Conservation (phyloP, 2,329 filamentous ascomycete species). For the Fusarium musae region DNA sequence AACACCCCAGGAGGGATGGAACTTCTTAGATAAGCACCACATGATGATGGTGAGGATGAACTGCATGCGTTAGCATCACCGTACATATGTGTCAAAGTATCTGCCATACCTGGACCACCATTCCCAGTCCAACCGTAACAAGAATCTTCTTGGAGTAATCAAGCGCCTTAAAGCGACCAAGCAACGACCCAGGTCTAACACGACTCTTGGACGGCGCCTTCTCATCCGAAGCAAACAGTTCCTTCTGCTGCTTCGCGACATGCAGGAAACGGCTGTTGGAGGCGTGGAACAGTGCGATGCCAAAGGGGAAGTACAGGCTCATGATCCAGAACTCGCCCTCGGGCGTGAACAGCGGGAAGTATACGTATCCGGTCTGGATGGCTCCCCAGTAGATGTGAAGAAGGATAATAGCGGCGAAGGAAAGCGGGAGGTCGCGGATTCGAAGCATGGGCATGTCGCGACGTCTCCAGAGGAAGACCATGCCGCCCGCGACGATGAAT, state of each 20-base stretch:
- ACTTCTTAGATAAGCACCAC: constrained; percentile 73
- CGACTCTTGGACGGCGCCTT: constrained; percentile 20
- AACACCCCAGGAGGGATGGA: constrained; percentile 69
- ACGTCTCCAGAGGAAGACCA: constrained; percentile 54
- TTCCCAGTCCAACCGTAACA: constrained; percentile 62
- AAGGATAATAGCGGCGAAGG: constrained; percentile 53
- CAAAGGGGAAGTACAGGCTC: constrained; percentile 71
- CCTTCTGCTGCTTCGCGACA: constrained; percentile 65
- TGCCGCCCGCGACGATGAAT: constrained; percentile 51
- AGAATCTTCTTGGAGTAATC: constrained; percentile 63
- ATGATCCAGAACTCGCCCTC: constrained; percentile 73
- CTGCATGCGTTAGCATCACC: constrained; percentile 50
- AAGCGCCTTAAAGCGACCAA: constrained; percentile 52
- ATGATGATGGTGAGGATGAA: constrained; percentile 67
- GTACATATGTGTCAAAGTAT: fast-evolving
- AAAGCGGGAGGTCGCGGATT: constrained; percentile 54
- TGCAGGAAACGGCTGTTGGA: constrained; percentile 70
- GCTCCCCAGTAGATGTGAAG: constrained; percentile 58
- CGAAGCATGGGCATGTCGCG: constrained; percentile 55
- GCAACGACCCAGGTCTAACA: constrained; percentile 39
- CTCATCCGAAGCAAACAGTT: constrained; percentile 47
- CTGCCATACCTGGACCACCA: constrained; percentile 63
- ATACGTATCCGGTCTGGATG: constrained; percentile 53
- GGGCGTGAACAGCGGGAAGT: constrained; percentile 58
- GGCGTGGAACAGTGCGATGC: constrained; percentile 74